Base-by-base conservation (phyloP, 2,329 filamentous ascomycete genomes). In the Fusarium musae region DNA sequence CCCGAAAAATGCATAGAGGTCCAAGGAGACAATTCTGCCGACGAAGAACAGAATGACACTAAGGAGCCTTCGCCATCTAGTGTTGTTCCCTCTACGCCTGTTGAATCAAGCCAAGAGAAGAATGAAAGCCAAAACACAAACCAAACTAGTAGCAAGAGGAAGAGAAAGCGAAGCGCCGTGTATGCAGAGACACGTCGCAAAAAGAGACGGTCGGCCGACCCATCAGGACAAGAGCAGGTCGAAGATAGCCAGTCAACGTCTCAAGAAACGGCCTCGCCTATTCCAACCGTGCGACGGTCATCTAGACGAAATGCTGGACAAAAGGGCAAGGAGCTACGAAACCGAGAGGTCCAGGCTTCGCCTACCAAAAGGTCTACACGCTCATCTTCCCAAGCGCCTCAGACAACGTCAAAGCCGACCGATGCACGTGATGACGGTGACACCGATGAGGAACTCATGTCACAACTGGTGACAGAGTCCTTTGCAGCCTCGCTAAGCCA, bases 401-500 rank as follows among this genome's bases (percentile, higher is more conserved):
- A 63, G 43, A 49, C 50, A 50, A 28, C 40, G 19, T 46, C 62
- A 23, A 53, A 49, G 21, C 12, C 23, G 58, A 36, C 43, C 30
- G 66, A 69, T 52, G 71, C 44, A 30, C 66, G 62, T 39, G 78
- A 82, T 53, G 75, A 67, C 17, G 76, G 74, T 40, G 80, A 85
- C 56, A 83, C 82, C 23, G 83, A 85, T 43, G 83, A 84, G 53
- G 83, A 85, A 66, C 67, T 84, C 19, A 75, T 82, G 72, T 85
- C 83, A 28, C 84, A 85, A 64, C 75, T 85, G 30, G 79, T 82
- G 26, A 79, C 77, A 16, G 84, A 85, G 70, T 83, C 82, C n/a
- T 76, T 79, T 32, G 83, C 83, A 36, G 82, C 83, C 16, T 81
- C 82, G 15, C 77, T 80, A 40, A 79, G 76, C 65, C 79, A 82